Evolutionary conservation across 306 rosid genomes (phyloP), one percentile per base, ranked within the genome.

Genomic region (Dryas alaskensis): DNA sequence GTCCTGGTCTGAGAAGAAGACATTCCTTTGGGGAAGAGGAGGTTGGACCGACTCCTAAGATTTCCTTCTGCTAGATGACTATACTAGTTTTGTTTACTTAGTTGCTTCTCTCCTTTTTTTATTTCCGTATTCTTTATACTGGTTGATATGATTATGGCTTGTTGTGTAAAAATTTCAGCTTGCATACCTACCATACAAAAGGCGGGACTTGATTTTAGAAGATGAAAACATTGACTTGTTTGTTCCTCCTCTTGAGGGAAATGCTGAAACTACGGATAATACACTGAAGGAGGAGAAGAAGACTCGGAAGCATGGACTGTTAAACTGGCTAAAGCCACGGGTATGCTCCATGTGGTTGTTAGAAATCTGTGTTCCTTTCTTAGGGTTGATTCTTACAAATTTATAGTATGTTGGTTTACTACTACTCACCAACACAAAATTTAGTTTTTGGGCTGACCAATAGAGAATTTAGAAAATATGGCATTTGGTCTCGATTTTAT

Each of bases 1-100:
- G 91, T 71, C 85, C 93, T 44, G 86, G 88, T 73, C 77, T 63
- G 47, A 87, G 96, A 79, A 88, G 99, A 85, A 84, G 99, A 76
- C 99, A 95, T 86, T 95, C 97, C 68, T 95, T 95, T 72, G 99
- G 97, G 78, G 99, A 95, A 81, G 91, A 87, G 71, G 91, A 87
- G 87, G 91, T 87, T 60, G 81, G 87, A 65, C 67, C 60, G 46
- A 54, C 42, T 49, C 37, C 46, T 59, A 62, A 73, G 45, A 42
- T 22, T 50, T 45, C 37, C 6, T 16, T 62, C 47, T 47, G 73
- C 60, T 61, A 61, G 54, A 60, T 69, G 70, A 37, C 19, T 72
- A 43, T 10, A 60, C 25, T 47, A 22, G 42, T 42, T 66, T 16
- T 60, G 37, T 22, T 5, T 68, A 19, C 40, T 6, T 53, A 22